Conservation (phyloP, 768 basidiomycete species). For the Phaeolepiota aurea region DNA sequence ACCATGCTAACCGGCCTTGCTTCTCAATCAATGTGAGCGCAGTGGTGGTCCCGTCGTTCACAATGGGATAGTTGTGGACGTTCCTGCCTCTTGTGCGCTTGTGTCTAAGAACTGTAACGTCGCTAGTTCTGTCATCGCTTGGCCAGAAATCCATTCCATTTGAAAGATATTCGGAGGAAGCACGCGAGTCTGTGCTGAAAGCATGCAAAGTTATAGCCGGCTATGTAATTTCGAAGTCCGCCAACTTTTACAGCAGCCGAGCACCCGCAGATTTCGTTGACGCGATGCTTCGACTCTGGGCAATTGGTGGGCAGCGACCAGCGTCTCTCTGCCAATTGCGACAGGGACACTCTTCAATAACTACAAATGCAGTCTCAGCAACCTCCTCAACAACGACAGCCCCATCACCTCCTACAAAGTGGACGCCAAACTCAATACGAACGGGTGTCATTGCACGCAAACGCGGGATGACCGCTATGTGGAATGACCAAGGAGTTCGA, state of each 20-base stretch:
- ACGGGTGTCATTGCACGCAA: slow-evolving; percentile 93
- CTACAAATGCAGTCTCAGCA: slow-evolving; percentile 17
- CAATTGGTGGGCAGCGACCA: slow-evolving; percentile 29
- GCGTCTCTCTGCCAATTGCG: slow-evolving; percentile 22
- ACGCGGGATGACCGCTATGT: slow-evolving; percentile 91
- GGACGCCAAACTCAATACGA: slow-evolving; percentile 79
- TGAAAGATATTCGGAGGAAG: slow-evolving; percentile 12
- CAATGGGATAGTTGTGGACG: slow-evolving; percentile 37
- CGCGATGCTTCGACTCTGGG: slow-evolving; percentile 46
- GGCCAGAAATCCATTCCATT: slow-evolving; percentile 82
- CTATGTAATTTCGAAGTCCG: slow-evolving; percentile 23
- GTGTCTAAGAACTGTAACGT: slow-evolving; percentile 9
- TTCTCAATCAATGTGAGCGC: slow-evolving; percentile 45
- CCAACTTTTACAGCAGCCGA: too few relatives aligned
- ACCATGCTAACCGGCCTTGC: slow-evolving; percentile 44
- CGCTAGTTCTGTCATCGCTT: slow-evolving; percentile 31
- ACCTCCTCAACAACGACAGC: slow-evolving; percentile 11
- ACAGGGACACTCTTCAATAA: slow-evolving; percentile 33
- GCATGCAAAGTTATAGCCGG: too few relatives aligned
- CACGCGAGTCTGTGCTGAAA: too few relatives aligned
- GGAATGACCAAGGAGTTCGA: slow-evolving; percentile 83
- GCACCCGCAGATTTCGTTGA: too few relatives aligned
- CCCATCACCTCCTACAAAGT: slow-evolving; percentile 40
- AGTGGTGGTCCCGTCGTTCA: slow-evolving; percentile 49
- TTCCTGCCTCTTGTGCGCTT: slow-evolving; percentile 16